Conservation (phyloP, 2,329 filamentous ascomycete species). For the Didymella segeticola region DNA sequence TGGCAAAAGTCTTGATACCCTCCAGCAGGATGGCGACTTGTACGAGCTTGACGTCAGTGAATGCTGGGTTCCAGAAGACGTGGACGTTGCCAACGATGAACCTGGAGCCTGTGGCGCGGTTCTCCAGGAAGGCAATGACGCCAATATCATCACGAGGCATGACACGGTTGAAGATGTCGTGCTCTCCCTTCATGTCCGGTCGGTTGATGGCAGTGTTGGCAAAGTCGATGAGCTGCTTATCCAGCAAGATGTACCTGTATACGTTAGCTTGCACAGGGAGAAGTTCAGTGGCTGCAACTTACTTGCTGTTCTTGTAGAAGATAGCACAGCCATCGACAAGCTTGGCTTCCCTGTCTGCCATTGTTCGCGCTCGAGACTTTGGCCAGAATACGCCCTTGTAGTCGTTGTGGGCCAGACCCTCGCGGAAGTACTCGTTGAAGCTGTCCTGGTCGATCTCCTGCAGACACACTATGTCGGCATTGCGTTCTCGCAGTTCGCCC, state of each 20-base stretch:
- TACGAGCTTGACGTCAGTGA: constrained; percentile 93
- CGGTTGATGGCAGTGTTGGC: constrained; percentile 90
- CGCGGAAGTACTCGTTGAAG: constrained; percentile 89
- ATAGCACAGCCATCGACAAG: constrained; percentile 95
- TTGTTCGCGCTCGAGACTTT: constrained; percentile 87
- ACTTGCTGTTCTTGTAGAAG: constrained; percentile 93
- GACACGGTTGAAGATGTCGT: constrained; percentile 97
- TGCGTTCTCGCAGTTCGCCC: constrained; percentile 77
- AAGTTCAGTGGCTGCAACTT: constrained; percentile 24
- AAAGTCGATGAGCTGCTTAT: constrained; percentile 95
- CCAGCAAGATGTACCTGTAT: constrained; percentile 76
- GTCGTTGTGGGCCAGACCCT: constrained; percentile 82
- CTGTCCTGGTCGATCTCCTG: constrained; percentile 94
- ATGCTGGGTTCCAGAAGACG: constrained; percentile 90
- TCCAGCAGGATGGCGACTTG: constrained; percentile 97
- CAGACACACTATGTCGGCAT: constrained; percentile 89
- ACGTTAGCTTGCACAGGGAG: constrained; percentile 17
- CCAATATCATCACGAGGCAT: constrained; percentile 99
- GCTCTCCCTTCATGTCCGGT: constrained; percentile 95
- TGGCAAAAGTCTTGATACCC: constrained; percentile 82
- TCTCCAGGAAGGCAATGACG: constrained; percentile 90
- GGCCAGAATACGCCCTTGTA: constrained; percentile 96
- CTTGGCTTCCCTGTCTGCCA: constrained; percentile 86
- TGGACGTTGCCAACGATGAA: constrained; percentile 94
- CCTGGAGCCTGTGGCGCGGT: constrained; percentile 84